Evolutionary conservation across 2,329 filamentous ascomycete genomes (phyloP).

Genomic region (Aspergillus sp.): DNA sequence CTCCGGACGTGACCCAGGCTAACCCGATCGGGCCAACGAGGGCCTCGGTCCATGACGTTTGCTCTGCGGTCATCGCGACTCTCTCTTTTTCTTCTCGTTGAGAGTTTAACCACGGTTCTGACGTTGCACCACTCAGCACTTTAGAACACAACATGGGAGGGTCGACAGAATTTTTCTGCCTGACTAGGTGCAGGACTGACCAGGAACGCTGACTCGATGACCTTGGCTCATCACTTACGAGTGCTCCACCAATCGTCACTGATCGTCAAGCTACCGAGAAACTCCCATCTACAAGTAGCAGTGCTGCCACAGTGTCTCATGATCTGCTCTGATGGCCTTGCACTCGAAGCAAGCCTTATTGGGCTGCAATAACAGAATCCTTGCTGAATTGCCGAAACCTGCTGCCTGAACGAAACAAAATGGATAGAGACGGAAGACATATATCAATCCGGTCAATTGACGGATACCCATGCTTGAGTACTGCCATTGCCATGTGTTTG

Average conservation of each 20-base stretch:
- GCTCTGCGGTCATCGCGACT: background rate
- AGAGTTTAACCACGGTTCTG: conserved; percentile 1
- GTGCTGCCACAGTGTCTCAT: background rate
- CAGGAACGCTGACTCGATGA: background rate
- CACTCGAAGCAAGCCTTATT: background rate
- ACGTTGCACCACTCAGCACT: conserved; percentile 22
- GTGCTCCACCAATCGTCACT: background rate
- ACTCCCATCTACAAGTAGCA: background rate
- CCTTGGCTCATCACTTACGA: background rate
- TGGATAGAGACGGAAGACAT: too few relatives aligned
- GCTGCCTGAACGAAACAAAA: background rate
- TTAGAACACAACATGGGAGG: too few relatives aligned
- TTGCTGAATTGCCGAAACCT: background rate
- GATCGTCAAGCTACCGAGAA: background rate
- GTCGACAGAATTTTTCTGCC: conserved; percentile 14
- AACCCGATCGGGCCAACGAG: conserved; percentile 13
- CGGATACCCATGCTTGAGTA: too few relatives aligned
- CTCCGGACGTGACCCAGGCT: conserved; percentile 8
- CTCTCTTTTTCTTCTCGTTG: background rate
- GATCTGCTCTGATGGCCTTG: too few relatives aligned
- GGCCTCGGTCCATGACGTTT: conserved; percentile 24
- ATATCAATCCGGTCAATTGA: too few relatives aligned
- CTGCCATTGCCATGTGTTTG: too few relatives aligned
- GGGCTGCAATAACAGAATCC: background rate
- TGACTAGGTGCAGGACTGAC: background rate